These are phyloP conservation scores for Blastobotrys proliferans DNA, from an alignment of 1,139 yeast genomes.

Conservation along the genomic window DNA sequence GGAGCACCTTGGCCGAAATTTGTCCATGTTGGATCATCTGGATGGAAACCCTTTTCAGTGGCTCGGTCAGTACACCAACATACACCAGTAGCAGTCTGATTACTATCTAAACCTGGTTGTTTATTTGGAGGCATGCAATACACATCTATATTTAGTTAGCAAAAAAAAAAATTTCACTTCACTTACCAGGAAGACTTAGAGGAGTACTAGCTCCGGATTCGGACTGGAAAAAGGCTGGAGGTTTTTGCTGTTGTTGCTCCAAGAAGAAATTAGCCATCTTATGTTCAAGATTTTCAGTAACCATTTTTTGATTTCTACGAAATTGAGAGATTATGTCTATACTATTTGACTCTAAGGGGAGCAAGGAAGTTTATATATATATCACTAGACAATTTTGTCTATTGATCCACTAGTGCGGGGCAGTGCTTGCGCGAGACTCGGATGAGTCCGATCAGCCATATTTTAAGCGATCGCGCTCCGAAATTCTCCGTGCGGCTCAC, in stretches of 20 bases:
- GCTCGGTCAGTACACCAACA: constrained; percentile 70
- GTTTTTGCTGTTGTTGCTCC: constrained; percentile 4
- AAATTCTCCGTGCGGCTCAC: too few species aligned
- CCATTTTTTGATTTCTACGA: too few species aligned
- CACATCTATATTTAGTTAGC: too few species aligned
- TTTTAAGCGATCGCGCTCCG: too few species aligned
- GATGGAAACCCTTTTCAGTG: constrained; percentile 53
- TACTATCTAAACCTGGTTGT: constrained; percentile 59
- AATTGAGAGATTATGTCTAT: too few species aligned
- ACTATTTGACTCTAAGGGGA: too few species aligned
- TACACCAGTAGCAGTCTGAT: constrained; percentile 64
- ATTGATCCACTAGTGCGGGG: too few species aligned
- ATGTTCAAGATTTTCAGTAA: constrained; percentile 10
- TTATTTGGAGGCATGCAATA: constrained; percentile 34
- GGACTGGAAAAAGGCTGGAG: constrained; percentile 22
- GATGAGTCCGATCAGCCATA: too few species aligned
- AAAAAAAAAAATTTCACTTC: too few species aligned
- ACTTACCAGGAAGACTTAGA: constrained; percentile 33
- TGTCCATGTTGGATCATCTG: constrained; percentile 52
- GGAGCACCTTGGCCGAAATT: constrained; percentile 72
- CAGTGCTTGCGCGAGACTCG: too few species aligned
- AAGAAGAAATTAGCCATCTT: constrained; percentile 12
- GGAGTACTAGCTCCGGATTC: constrained; percentile 32
- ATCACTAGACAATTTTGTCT: too few species aligned
- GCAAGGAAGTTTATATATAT: too few species aligned